A percentile compares a stretch with the other conserved stretches of the same genome.
Conservation (phyloP, 768 basidiomycete species). For the Rhodocollybia butyracea region DNA sequence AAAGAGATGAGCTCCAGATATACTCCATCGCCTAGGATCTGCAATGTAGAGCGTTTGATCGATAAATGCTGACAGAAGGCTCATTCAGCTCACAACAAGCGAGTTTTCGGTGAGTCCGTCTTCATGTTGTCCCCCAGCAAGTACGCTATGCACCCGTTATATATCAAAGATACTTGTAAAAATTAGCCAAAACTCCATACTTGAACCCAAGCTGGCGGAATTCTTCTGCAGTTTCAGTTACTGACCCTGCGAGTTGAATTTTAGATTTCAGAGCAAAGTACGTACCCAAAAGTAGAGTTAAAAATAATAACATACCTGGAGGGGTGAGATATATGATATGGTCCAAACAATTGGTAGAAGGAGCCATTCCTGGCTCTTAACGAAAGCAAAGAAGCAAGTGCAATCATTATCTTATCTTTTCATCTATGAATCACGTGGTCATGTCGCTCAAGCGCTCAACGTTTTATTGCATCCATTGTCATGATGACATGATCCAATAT, state of each 20-base stretch:
- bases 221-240: conserved; percentile 45
- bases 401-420: too few relatives aligned
- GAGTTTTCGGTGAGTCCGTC: conserved; percentile 63
- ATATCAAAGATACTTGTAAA: not conserved
- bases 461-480: too few relatives aligned
- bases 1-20: conserved; percentile 75
- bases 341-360: conserved; percentile 35
- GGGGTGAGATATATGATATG: conserved; percentile 74
- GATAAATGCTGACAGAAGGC: not conserved
- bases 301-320: conserved; percentile 43
- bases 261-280: too few relatives aligned
- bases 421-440: too few relatives aligned
- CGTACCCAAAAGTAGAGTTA: conserved; percentile 14
- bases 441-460: too few relatives aligned
- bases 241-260: conserved; percentile 61
- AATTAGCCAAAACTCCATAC: conserved; percentile 30
- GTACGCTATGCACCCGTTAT: conserved; percentile 51
- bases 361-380: too few relatives aligned
- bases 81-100: conserved; percentile 45
- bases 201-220: conserved; percentile 65
- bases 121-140: conserved; percentile 63
- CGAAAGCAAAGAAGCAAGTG: too few relatives aligned
- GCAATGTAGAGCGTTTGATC: not conserved
- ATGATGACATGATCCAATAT: too few relatives aligned
- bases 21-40: conserved; percentile 54